A percentile compares a stretch with the other conserved stretches of the same genome.
phyloP scores from a whole-genome alignment of 768 basidiomycete genomes.

The Hericium erinaceus region DNA sequence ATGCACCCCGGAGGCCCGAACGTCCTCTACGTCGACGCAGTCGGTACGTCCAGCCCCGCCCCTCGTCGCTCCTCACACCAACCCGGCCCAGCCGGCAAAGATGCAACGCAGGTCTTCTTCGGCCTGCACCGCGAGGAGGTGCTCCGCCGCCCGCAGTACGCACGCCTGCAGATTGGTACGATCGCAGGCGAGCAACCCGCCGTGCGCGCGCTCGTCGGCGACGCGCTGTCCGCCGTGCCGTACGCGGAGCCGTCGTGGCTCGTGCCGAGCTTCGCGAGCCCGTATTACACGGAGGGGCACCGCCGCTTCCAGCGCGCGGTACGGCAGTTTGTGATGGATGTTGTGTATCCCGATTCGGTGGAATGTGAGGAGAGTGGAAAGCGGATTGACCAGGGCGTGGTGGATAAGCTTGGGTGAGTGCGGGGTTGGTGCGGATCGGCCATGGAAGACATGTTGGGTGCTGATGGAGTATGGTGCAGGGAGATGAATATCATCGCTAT shows the following conservation, averaged over 20 bases:
- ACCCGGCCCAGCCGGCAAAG: constrained; percentile 45
- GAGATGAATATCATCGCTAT: constrained; percentile 76
- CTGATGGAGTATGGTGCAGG: constrained; percentile 26
- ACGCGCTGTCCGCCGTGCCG: constrained; percentile 65
- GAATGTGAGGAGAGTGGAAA: constrained; percentile 84
- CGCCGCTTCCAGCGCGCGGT: constrained; percentile 65
- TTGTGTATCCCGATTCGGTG: constrained; percentile 66
- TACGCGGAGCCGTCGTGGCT: constrained; percentile 88
- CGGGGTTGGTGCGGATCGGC: neutral
- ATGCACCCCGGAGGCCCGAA: constrained; percentile 83
- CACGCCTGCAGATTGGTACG: constrained; percentile 58
- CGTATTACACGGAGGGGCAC: constrained; percentile 74
- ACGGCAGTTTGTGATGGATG: constrained; percentile 67
- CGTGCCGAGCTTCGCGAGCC: constrained; percentile 51
- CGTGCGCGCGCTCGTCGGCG: constrained; percentile 46
- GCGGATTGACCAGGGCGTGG: constrained; percentile 72
- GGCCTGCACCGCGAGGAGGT: constrained; percentile 80
- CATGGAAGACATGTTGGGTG: neutral
- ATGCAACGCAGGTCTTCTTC: constrained; percentile 76
- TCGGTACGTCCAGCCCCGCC: constrained; percentile 35
- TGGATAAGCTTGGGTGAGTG: constrained; percentile 75
- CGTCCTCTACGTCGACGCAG: constrained; percentile 54
- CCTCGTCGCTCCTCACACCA: neutral
- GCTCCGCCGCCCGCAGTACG: constrained; percentile 62
- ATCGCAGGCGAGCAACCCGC: constrained; percentile 47